A percentile compares a stretch with the other conserved stretches of the same genome.
These are phyloP conservation scores for Filosporella fistucella DNA, from an alignment of 495 filamentous ascomycete genomes.

Conservation along the genomic window DNA sequence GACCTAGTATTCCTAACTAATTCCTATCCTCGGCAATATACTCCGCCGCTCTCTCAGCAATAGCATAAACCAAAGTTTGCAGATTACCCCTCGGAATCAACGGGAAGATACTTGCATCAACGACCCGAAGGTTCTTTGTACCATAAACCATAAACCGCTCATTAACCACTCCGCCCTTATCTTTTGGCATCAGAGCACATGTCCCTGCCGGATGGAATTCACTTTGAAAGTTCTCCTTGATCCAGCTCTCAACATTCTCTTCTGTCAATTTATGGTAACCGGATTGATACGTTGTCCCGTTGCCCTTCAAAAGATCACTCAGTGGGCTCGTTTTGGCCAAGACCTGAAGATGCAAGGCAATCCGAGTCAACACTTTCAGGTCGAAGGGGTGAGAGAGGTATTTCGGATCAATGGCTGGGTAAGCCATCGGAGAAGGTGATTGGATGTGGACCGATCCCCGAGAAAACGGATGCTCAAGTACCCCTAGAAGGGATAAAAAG, in stretches of 20 bases:
- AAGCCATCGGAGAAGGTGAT: slow-evolving; percentile 27
- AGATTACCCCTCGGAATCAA: slow-evolving; percentile 44
- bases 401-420: slow-evolving; percentile 46
- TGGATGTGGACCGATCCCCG: slow-evolving; percentile 51
- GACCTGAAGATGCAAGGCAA: slow-evolving; percentile 33
- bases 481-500: background rate
- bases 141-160: slow-evolving; percentile 48
- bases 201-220: slow-evolving; percentile 10
- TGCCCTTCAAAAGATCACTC: slow-evolving; percentile 33
- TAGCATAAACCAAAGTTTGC: slow-evolving; percentile 44
- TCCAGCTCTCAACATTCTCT: slow-evolving; percentile 2
- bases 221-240: slow-evolving; percentile 1
- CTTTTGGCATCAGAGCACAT: slow-evolving; percentile 23
- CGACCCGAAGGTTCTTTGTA: slow-evolving; percentile 38
- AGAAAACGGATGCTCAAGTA: slow-evolving; percentile 40
- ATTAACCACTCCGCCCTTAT: slow-evolving; percentile 42
- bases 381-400: slow-evolving; percentile 51
- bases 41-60: slow-evolving; percentile 51
- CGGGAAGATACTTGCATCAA: slow-evolving; percentile 52
- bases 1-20: background rate
- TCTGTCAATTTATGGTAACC: background rate
- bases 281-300: slow-evolving; percentile 16
- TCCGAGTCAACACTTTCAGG: slow-evolving; percentile 37
- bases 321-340: slow-evolving; percentile 35
- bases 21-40: slow-evolving; percentile 37